phyloP scores from a whole-genome alignment of 176 grass and related monocot species.

The Coix lacrymajobi region DNA sequence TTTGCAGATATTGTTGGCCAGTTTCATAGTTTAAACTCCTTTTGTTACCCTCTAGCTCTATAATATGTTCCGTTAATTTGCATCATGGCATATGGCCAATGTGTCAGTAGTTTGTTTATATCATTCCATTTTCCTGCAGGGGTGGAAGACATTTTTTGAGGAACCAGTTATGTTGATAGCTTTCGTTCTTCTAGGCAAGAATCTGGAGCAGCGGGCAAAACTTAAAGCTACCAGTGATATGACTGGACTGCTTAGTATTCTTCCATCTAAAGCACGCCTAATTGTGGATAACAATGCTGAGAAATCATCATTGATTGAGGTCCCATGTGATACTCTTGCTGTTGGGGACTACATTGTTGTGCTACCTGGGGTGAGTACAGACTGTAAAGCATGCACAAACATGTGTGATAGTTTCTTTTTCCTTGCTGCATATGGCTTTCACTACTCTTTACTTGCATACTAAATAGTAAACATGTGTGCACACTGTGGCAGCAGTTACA shows the following conservation, averaged over 20 bases:
- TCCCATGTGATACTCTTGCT: constrained; percentile 78
- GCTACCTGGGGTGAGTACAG: constrained; percentile 78
- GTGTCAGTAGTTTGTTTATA: constrained; percentile 25
- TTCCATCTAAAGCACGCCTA: constrained; percentile 86
- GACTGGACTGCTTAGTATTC: constrained; percentile 90
- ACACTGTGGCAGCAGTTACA: background rate
- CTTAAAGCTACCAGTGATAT: constrained; percentile 97
- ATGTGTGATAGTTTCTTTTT: background rate
- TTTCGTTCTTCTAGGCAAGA: constrained; percentile 95
- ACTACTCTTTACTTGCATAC: background rate
- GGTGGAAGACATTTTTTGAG: constrained; percentile 99
- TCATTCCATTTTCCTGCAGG: constrained; percentile 50
- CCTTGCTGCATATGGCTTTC: background rate
- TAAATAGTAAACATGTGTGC: constrained; percentile 10
- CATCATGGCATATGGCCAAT: background rate
- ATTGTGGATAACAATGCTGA: constrained; percentile 58
- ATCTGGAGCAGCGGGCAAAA: constrained; percentile 94
- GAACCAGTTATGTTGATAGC: constrained; percentile 98
- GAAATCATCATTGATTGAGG: constrained; percentile 78
- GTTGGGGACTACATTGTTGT: constrained; percentile 72
- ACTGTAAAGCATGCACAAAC: background rate
- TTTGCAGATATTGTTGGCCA: constrained; percentile 9
- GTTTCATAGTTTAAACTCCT: constrained; percentile 18
- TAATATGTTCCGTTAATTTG: background rate
- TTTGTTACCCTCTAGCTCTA: constrained; percentile 18